These are phyloP conservation scores for Mrakia blollopis DNA, from an alignment of 768 basidiomycete species.

Conservation along the genomic window DNA sequence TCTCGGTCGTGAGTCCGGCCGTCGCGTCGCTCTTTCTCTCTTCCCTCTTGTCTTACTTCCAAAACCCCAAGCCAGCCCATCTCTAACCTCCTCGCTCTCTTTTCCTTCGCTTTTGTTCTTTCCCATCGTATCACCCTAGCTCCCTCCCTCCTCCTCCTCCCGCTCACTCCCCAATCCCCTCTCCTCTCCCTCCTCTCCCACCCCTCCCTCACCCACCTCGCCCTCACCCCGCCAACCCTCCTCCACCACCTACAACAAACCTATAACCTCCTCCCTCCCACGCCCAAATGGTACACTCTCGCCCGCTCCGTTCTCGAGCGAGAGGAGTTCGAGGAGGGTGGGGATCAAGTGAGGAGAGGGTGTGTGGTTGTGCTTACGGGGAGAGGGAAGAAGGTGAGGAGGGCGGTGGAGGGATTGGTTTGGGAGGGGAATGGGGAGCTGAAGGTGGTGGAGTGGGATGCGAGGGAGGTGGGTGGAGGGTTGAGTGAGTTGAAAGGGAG, in stretches of 20 bases:
- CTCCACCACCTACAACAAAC: slow-evolving; percentile 62
- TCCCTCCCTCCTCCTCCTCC: slow-evolving; percentile 59
- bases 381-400: slow-evolving; percentile 52
- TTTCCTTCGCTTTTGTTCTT: no score
- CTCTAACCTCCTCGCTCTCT: no score
- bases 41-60: background rate
- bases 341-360: slow-evolving; percentile 54
- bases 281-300: slow-evolving; percentile 69
- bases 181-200: slow-evolving; percentile 58
- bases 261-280: slow-evolving; percentile 66
- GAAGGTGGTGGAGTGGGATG: slow-evolving; percentile 48
- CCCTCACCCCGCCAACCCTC: slow-evolving; percentile 65
- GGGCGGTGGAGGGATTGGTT: slow-evolving; percentile 57
- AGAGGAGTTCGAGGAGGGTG: slow-evolving; percentile 52
- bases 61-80: no score
- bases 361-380: slow-evolving; percentile 50
- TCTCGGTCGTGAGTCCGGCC: slow-evolving; percentile 60
- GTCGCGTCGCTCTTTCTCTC: slow-evolving; percentile 40
- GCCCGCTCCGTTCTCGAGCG: slow-evolving; percentile 61
- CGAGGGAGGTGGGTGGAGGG: background rate
- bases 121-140: slow-evolving; percentile 41
- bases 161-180: slow-evolving; percentile 52
- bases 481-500: background rate
- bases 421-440: slow-evolving; percentile 36
- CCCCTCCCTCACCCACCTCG: slow-evolving; percentile 58